Evolutionary conservation across 2,329 filamentous ascomycete genomes (phyloP), one percentile per base, ranked within the genome.

Genomic region (Aureobasidium namibiae): DNA sequence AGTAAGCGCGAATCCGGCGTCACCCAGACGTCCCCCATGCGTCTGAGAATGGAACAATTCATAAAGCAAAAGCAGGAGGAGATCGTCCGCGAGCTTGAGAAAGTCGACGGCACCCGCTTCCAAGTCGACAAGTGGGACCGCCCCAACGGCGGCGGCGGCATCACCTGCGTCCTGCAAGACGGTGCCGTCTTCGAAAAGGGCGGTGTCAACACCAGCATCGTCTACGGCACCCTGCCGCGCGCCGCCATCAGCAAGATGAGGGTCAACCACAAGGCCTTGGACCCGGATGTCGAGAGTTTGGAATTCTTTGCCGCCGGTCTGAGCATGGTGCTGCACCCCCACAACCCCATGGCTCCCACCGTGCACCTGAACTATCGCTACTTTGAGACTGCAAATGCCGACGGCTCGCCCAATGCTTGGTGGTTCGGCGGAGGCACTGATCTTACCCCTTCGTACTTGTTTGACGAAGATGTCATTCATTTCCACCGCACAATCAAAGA

Each of bases 331-430:
- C 79, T 97, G 56, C 94, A 99, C 73, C 94, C 94, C 1, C 82
- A 84, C 67, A 99, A 99, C 75, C 94, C 94, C 49, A 95, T 96
- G 87, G 92, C 92, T 8, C 94, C 94, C 0, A 99, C 94, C 0
- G 94, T 99, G 18, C 94, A 99, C 73, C 81, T 99, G 66, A 99
- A 99, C 79, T 97, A 97, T 79, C 86, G 94, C 60, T 99, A 99
- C 76, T 99, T 99, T 70, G 94, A 99, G 78, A 99, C 94, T 1
- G 88, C 89, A 62, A 88, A 92, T 67, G 83, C 88, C 9, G 87
- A 92, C 67, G 90, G 89, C 44, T 88, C 80, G 65, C 86, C 80
- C 56, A 90, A 92, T 64, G 88, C 91, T 8, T 99, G 94, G 92
- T 99, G 94, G 94, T 99, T 96, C 68, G 94, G 94, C 64, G 94